phyloP scores from a whole-genome alignment of 176 grass and related monocot species.

The Paspalum notatum region DNA sequence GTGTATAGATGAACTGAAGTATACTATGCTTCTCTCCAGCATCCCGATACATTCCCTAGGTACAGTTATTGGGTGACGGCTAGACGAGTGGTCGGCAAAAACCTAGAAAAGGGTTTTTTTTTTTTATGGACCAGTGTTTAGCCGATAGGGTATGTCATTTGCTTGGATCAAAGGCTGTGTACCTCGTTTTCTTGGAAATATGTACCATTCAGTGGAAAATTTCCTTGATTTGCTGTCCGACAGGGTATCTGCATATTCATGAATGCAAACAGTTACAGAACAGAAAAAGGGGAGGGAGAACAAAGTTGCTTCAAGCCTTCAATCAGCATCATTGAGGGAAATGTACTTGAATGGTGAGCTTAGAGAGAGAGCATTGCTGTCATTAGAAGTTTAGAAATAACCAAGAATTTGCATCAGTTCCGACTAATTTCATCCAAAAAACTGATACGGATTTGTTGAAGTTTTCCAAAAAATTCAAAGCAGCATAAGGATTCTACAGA shows the following conservation, averaged over 20 bases:
- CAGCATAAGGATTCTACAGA: slow-evolving; percentile 16
- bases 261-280: neutral
- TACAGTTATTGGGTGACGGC: slow-evolving; percentile 58
- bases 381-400: slow-evolving; percentile 1
- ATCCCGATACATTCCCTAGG: slow-evolving; percentile 53
- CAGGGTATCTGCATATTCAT: slow-evolving; percentile 76
- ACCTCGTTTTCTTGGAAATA: slow-evolving; percentile 96
- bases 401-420: slow-evolving; percentile 15
- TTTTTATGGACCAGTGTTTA: slow-evolving; percentile 24
- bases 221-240: slow-evolving; percentile 80
- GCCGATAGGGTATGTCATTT: slow-evolving; percentile 17
- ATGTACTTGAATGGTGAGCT: neutral
- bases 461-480: slow-evolving; percentile 6
- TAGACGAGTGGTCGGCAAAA: slow-evolving; percentile 79
- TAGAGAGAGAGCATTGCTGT: neutral
- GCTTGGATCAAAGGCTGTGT: slow-evolving; percentile 9
- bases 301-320: slow-evolving; percentile 3
- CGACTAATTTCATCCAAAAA: slow-evolving; percentile 20
- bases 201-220: slow-evolving; percentile 94
- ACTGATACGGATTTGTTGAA: neutral
- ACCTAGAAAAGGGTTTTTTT: slow-evolving; percentile 61
- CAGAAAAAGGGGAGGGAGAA: neutral
- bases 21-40: slow-evolving; percentile 54
- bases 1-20: slow-evolving; percentile 75
- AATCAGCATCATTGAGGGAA: neutral